Base-by-base conservation (phyloP, 192 early-diverging fungal species). In the Phlyctochytrium arcticum region DNA sequence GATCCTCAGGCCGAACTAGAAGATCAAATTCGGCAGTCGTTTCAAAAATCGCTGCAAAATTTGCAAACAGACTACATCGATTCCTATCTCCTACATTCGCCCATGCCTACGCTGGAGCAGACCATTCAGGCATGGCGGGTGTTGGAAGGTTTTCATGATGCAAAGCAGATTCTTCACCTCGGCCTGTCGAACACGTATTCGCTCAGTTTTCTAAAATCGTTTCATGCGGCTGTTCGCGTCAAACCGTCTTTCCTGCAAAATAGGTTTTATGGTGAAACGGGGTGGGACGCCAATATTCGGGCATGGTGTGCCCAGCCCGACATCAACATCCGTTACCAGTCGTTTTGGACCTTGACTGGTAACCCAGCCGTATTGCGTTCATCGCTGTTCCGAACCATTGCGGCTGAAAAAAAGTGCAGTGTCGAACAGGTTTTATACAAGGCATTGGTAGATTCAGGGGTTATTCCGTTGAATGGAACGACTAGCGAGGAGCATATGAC, bases 71-170 rank as follows among this genome's bases (percentile, higher is more conserved):
- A n/a, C 26, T 70, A 70, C 67, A 26, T 70, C 23, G 68, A 70
- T 48, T 70, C 68, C 17, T 46, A 70, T 12, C 55, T 70, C 21
- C 62, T 70, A 19, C 68, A 70, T 69, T 67, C 65, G n/a, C 68
- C 68, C 8, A 21, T 70, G 48, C 57, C 26, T 8, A 65, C 57
- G 6, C 42, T 31, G 29, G 30, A 26, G 12, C 61, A 68, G 15
- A 68, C 66, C 5, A 53, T 68, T 60, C 19, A 19, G 7, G 68
- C 70, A 7, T 70, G 68, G 68, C 7, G 67, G 37, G 54, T 50
- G 15, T 71, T 70, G 27, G 68, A 70, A 35, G 54, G 37, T 17
- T 57, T 62, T 36, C 10, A 70, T 15, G 17, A 37, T 10, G 24
- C 21, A 9, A 47, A 57, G 7, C 26, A 62, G 1, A 24, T 68